Percentiles rank a stretch among this genome's conserved stretches.
Conservation (phyloP, 257 asterid genomes). For the Henckelia pumila region DNA sequence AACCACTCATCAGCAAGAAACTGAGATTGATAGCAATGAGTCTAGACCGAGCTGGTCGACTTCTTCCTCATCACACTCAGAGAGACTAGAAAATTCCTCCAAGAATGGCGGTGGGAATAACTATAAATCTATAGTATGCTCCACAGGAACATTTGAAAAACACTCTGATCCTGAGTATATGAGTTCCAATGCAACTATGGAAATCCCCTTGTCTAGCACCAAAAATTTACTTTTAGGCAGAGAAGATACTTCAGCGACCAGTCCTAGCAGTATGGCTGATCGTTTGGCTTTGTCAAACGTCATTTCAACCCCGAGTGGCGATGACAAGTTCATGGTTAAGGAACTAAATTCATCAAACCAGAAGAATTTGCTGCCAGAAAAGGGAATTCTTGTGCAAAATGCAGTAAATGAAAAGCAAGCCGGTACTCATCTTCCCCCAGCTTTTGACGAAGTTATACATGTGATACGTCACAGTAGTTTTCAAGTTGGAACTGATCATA, state of each 20-base stretch:
- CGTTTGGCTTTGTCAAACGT: slow-evolving; percentile 5
- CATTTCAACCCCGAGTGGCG: slow-evolving; percentile 26
- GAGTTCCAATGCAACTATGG: slow-evolving; percentile 26
- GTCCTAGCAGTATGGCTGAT: slow-evolving; percentile 27
- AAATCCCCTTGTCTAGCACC: slow-evolving; percentile 26
- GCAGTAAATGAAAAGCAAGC: slow-evolving; percentile 38
- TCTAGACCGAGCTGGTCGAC: slow-evolving; percentile 55
- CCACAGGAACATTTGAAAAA: slow-evolving; percentile 28
- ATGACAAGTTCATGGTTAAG: slow-evolving; percentile 55
- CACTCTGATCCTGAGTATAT: slow-evolving; percentile 35
- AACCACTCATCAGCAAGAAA: slow-evolving; percentile 33
- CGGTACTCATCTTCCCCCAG: slow-evolving; percentile 40
- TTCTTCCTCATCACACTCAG: slow-evolving; percentile 53
- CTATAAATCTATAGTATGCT: slow-evolving; percentile 30
- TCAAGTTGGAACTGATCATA: slow-evolving; percentile 55
- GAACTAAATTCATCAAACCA: slow-evolving; percentile 40
- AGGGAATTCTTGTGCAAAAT: slow-evolving; percentile 41
- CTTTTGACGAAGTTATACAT: slow-evolving; percentile 61
- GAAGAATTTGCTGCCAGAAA: slow-evolving; percentile 39
- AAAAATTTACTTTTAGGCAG: slow-evolving; percentile 27
- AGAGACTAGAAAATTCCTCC: slow-evolving; percentile 35
- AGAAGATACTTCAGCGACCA: slow-evolving; percentile 29
- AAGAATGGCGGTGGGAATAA: slow-evolving; percentile 31
- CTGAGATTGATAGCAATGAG: slow-evolving; percentile 45
- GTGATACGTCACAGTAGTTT: slow-evolving; percentile 51